Evolutionary conservation across 495 filamentous ascomycete species (phyloP).

Genomic region (Hypoxylon fragiforme): DNA sequence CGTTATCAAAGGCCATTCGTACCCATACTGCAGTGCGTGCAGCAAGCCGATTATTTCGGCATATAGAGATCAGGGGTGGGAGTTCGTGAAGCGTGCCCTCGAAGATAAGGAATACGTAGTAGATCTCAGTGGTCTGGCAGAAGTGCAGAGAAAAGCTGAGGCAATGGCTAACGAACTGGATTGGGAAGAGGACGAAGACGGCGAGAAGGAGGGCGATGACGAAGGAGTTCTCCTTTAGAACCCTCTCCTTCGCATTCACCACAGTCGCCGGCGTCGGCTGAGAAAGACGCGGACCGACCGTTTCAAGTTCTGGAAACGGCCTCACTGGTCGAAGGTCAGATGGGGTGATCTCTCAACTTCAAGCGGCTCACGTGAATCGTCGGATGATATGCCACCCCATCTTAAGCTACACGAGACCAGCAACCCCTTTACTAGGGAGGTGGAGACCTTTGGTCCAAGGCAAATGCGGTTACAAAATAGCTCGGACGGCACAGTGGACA

Average conservation of each 20-base stretch:
- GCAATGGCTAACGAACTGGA: slow-evolving; percentile 46
- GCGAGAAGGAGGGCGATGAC: slow-evolving; percentile 47
- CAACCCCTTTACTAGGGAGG: slow-evolving; percentile 9
- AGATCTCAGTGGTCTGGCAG: slow-evolving; percentile 85
- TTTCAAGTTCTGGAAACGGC: slow-evolving; percentile 35
- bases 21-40: slow-evolving; percentile 91
- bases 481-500: slow-evolving; percentile 30
- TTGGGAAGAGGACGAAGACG: slow-evolving; percentile 52
- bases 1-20: slow-evolving; percentile 76
- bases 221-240: slow-evolving; percentile 45
- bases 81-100: slow-evolving; percentile 84
- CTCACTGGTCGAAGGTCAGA: slow-evolving; percentile 26
- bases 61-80: slow-evolving; percentile 78
- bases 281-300: slow-evolving; percentile 26
- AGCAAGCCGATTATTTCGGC: slow-evolving; percentile 72
- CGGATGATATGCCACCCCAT: slow-evolving; percentile 23
- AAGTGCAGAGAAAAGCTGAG: slow-evolving; percentile 85
- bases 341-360: slow-evolving; percentile 22
- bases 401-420: slow-evolving; percentile 10
- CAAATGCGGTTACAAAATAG: slow-evolving; percentile 17
- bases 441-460: slow-evolving; percentile 30
- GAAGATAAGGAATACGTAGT: slow-evolving; percentile 85
- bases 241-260: slow-evolving; percentile 27
- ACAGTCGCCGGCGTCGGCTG: slow-evolving; percentile 19
- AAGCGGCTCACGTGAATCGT: slow-evolving; percentile 17